These are phyloP conservation scores for Ceratocystis cubensis DNA, from an alignment of 2,329 filamentous ascomycete species.

Conservation along the genomic window DNA sequence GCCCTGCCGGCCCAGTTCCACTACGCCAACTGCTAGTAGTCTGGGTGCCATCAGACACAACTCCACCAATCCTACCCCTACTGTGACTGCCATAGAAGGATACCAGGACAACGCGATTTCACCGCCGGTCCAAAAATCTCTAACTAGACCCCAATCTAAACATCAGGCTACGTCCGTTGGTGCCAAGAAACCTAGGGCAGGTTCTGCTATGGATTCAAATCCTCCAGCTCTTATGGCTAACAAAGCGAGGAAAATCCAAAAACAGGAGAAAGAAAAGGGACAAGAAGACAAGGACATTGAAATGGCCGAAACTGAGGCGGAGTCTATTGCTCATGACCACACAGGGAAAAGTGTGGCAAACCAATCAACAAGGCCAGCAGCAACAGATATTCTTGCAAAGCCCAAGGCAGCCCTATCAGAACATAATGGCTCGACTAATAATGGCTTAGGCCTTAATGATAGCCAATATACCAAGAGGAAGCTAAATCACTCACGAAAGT, in stretches of 20 bases:
- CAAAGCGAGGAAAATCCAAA: neutral
- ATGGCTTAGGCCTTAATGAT: neutral
- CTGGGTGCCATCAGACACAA: neutral
- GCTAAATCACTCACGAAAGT: neutral
- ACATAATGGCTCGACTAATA: neutral
- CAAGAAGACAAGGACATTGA: constrained; percentile 3
- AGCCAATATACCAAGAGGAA: neutral
- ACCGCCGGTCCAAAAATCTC: neutral
- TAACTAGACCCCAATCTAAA: neutral
- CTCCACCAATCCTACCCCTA: neutral
- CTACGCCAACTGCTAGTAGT: neutral
- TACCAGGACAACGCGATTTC: neutral
- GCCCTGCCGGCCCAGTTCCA: neutral
- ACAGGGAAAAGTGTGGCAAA: neutral
- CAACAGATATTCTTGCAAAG: neutral
- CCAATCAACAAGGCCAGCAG: neutral
- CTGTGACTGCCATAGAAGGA: neutral
- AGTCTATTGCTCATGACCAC: neutral
- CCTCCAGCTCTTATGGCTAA: constrained; percentile 20
- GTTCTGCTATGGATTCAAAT: neutral
- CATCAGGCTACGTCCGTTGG: neutral
- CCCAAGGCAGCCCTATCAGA: neutral
- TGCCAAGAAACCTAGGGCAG: neutral
- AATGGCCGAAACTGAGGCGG: neutral
- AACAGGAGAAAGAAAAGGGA: constrained; percentile 21